Conservation (phyloP, 192 early-diverging fungal genomes). For the Rhizophagus clarus region DNA sequence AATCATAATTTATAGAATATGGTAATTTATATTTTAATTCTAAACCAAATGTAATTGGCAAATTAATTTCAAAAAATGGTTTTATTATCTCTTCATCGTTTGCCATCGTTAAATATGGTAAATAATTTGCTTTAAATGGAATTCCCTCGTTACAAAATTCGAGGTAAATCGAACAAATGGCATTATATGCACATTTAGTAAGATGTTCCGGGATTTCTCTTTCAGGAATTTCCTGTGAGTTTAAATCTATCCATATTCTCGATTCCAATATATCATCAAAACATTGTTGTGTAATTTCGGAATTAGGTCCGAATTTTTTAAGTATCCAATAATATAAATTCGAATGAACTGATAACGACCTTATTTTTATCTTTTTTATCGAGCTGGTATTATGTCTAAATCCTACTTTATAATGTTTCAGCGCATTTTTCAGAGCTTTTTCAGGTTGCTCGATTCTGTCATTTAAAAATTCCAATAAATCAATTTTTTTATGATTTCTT, state of each 20-base stretch:
- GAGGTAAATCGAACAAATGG: background rate
- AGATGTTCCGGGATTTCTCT: no score
- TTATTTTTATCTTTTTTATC: background rate
- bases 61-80: background rate
- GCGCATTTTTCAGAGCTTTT: background rate
- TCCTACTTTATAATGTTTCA: background rate
- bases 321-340: no score
- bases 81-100: background rate
- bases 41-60: background rate
- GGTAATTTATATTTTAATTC: background rate
- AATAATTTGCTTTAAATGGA: no score
- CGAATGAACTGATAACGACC: background rate
- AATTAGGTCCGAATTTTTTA: no score
- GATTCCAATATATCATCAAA: no score
- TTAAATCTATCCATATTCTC: no score
- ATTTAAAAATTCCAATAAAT: slow-evolving; percentile 3
- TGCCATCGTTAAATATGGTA: no score
- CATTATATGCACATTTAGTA: no score
- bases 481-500: background rate
- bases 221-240: no score
- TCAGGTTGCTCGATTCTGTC: background rate
- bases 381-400: background rate
- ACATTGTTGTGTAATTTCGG: no score
- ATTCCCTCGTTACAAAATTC: no score
- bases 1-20: background rate